These are phyloP conservation scores for Fremontodendron californicum DNA, from an alignment of 345 rosid genomes.

Conservation along the genomic window DNA sequence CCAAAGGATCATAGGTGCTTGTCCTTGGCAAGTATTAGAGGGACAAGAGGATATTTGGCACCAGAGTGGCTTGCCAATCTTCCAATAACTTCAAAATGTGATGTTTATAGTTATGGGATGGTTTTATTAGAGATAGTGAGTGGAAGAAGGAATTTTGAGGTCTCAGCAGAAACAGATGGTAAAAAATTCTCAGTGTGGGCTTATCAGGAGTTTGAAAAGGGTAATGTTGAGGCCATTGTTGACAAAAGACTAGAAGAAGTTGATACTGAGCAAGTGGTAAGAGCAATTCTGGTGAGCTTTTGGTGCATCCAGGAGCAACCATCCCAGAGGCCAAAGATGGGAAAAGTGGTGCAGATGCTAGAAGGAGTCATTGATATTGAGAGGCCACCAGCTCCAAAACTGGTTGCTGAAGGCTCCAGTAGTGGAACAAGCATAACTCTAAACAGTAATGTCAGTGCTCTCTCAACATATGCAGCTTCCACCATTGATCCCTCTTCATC, in stretches of 20 bases:
- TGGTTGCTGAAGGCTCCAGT: conserved; percentile 22
- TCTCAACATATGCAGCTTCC: conserved; percentile 43
- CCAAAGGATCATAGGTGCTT: conserved; percentile 42
- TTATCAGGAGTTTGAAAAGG: conserved; percentile 44
- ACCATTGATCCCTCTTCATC: conserved; percentile 47
- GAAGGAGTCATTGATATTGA: conserved; percentile 46
- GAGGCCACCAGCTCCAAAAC: conserved; percentile 48
- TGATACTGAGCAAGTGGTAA: conserved; percentile 43
- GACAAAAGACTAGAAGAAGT: conserved; percentile 41
- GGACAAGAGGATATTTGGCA: conserved; percentile 61
- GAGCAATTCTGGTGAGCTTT: conserved; percentile 48
- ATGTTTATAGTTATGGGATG: conserved; percentile 67
- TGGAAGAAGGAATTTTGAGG: conserved; percentile 53
- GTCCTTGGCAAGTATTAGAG: conserved; percentile 46
- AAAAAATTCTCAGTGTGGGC: conserved; percentile 51
- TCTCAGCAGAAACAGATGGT: conserved; percentile 33
- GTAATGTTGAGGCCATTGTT: conserved; percentile 31
- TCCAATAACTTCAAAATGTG: conserved; percentile 53
- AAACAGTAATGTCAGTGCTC: conserved; percentile 33
- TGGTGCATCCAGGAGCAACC: conserved; percentile 71
- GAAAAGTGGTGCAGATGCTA: conserved; percentile 59
- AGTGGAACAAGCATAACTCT: conserved; percentile 33
- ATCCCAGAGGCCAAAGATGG: conserved; percentile 53
- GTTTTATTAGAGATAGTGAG: conserved; percentile 55
- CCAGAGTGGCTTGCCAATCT: conserved; percentile 60